These are phyloP conservation scores for Penicillium sp. DNA, from an alignment of 2,329 filamentous ascomycete species.

Conservation along the genomic window DNA sequence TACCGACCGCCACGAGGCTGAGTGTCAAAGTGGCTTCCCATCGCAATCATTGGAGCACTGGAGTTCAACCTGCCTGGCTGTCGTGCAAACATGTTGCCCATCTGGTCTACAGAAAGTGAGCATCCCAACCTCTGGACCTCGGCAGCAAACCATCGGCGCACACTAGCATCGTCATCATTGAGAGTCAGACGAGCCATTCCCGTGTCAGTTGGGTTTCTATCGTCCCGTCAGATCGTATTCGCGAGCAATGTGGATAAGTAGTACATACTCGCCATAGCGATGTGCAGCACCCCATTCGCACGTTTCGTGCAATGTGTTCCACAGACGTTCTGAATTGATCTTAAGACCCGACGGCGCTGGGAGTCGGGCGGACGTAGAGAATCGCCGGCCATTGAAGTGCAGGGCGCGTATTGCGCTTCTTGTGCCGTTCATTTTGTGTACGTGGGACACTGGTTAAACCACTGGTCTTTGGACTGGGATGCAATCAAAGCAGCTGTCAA, in stretches of 20 bases:
- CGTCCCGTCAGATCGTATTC: not conserved
- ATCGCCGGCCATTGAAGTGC: conserved; percentile 9
- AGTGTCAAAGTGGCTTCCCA: conserved; percentile 45
- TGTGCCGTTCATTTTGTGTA: conserved; percentile 11
- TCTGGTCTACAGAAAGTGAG: conserved; percentile 60
- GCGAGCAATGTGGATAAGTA: not conserved
- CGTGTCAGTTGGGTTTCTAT: conserved; percentile 25
- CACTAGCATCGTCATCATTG: conserved; percentile 63
- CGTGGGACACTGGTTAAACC: not conserved
- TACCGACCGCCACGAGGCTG: conserved; percentile 50
- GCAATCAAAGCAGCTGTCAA: not conserved
- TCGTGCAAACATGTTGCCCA: conserved; percentile 43
- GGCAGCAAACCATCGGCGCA: conserved; percentile 65
- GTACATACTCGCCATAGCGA: conserved; percentile 29
- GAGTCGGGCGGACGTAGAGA: conserved; percentile 14
- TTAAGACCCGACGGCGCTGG: conserved; percentile 22
- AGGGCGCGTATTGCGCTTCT: conserved; percentile 7
- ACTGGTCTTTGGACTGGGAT: not conserved
- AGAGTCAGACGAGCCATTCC: conserved; percentile 70
- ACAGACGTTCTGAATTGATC: conserved; percentile 29
- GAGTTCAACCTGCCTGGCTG: conserved; percentile 20
- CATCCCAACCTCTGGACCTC: conserved; percentile 60
- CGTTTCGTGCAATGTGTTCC: conserved; percentile 32
- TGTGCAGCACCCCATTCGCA: conserved; percentile 34
- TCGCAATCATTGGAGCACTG: conserved; percentile 35